phyloP scores from a whole-genome alignment of 768 basidiomycete species.

The Xanthoconium stramineum region DNA sequence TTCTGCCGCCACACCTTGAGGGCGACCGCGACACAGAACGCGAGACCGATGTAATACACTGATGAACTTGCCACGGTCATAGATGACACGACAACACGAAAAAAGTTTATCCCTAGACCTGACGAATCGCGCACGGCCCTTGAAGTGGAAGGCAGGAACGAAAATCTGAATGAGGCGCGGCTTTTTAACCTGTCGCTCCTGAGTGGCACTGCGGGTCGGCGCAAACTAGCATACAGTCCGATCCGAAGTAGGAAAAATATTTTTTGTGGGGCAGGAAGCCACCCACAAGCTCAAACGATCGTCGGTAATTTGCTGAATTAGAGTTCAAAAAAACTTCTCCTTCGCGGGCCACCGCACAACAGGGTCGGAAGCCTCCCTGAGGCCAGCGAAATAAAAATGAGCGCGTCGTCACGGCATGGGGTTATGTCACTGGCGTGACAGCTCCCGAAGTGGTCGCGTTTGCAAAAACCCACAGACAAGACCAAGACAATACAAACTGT shows the following conservation, averaged over 20 bases:
- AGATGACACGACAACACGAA: background rate
- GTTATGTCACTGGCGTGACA: background rate
- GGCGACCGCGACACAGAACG: background rate
- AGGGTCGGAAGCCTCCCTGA: background rate
- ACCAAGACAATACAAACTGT: background rate
- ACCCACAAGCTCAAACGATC: background rate
- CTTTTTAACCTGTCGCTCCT: background rate
- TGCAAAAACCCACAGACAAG: background rate
- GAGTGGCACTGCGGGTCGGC: background rate
- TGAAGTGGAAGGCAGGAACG: background rate
- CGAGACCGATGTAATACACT: conserved; percentile 5
- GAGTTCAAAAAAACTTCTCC: background rate
- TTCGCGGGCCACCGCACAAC: background rate
- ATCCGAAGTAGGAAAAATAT: background rate
- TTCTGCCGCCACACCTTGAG: conserved; percentile 16
- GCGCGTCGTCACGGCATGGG: background rate
- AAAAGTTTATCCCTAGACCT: background rate
- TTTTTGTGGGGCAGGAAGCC: background rate
- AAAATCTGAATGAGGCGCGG: too few species aligned
- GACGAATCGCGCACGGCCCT: background rate
- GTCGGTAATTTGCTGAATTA: background rate
- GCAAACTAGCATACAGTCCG: background rate
- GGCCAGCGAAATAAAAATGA: background rate
- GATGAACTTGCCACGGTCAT: background rate
- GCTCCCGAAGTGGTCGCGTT: background rate